Evolutionary conservation across 805 yeast species (phyloP), one percentile per base, ranked within the genome.

Genomic region (Metschnikowia koreensis): DNA sequence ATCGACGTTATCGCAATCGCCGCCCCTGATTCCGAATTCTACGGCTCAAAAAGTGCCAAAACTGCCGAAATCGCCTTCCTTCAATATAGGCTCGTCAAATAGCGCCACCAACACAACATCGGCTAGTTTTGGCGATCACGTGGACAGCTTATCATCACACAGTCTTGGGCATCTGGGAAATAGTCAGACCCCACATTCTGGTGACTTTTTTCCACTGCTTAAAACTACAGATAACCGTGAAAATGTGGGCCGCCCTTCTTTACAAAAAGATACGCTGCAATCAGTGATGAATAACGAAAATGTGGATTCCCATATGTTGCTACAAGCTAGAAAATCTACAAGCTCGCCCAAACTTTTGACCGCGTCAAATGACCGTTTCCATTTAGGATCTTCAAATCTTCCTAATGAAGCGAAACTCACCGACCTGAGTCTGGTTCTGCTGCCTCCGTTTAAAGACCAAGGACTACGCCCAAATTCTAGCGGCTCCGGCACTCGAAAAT

Each of bases 401-500:
- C n/a, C 37, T 3, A 13, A 33, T 13, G 37, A 5, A 33, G 37
- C n/a, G 7, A 15, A 8, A 3, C 17, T 2, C 11, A n/a, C 39
- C 3, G 39, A 16, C 15, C 9, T 17, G 12, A 31, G 13, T 31
- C 10, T 12, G 13, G 10, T 12, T 10, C 12, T 31, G 10, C 47
- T 44, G 37, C 41, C 38, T 16, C 33, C 39, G 17, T 10, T 39
- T 22, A 22, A 39, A 3, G 13, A 22, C 28, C 33, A 22, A 22
- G 22, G 22, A 22, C 2, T 22, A 22, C 51, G 50, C 9, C 55
- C 55, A 6, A 5, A 16, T 1, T 46, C 56, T 8, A 43, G 29
- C 26, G 54, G 54, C 3, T 38, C 47, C 13, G 58, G 58, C 38
- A 56, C 65, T 13, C 49, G 66, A n/a, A 68, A 64, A 49, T 60